Evolutionary conservation across 1,139 yeast genomes (phyloP).

Genomic region (Taphrina communis): DNA sequence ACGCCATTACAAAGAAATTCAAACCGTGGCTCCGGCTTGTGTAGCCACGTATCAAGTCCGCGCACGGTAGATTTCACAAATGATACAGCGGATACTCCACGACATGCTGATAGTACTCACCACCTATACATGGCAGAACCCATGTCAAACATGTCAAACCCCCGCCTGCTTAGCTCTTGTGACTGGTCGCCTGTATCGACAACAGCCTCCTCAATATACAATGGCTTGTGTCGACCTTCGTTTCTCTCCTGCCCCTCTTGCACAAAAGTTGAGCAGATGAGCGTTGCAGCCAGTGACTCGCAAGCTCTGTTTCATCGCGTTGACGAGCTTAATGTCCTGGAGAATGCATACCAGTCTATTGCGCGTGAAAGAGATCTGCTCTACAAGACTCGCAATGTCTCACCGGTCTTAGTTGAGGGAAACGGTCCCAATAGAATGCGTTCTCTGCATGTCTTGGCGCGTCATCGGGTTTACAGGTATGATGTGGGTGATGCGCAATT

Average conservation of each 20-base stretch:
- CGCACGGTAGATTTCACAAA: not conserved
- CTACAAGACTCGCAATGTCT: too few species aligned
- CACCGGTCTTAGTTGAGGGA: too few species aligned
- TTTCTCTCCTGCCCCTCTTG: not conserved
- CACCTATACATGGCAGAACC: not conserved
- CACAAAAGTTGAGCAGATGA: not conserved
- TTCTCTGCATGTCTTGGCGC: not conserved
- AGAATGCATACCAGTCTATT: constrained; percentile 4
- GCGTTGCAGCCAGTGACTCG: not conserved
- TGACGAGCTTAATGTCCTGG: not conserved
- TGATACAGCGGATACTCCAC: too few species aligned
- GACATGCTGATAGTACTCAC: too few species aligned
- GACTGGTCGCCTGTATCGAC: not conserved
- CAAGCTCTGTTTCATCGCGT: not conserved
- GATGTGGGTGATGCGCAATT: not conserved
- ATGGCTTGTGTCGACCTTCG: constrained; percentile 2
- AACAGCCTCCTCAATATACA: constrained; percentile 4
- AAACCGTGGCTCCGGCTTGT: not conserved
- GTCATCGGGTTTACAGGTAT: not conserved
- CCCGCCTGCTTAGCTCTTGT: not conserved
- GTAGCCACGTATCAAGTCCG: not conserved
- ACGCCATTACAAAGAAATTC: not conserved
- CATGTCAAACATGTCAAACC: not conserved
- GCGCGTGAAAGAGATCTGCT: not conserved
- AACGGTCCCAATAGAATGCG: not conserved